Base-by-base conservation (phyloP, 2,329 filamentous ascomycete species). In the Cladobotryum mycophilum region DNA sequence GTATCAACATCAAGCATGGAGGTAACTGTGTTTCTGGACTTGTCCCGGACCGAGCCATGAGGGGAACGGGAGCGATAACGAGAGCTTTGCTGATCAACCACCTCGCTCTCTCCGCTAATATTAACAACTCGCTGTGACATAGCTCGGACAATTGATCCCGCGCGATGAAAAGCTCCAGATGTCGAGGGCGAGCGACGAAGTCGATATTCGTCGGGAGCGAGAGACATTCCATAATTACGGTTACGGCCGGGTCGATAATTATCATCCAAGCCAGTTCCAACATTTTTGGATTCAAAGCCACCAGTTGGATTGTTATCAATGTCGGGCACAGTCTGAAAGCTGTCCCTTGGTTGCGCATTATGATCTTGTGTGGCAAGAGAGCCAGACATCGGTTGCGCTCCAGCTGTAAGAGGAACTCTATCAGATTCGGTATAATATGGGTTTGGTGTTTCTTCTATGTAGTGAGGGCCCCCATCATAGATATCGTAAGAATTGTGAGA, bases 61-160 rank as follows among this genome's bases (percentile, higher is more conserved):
- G 80, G 73, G 59, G 72, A 84, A 58, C 65, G 80, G 66, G 71
- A 85, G 66, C 73, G 84, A 73, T 74, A 72, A 44, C 81, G 76
- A 40, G 81, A 78, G 20, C 84, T 76, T 47, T 81, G 83, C 55
- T 86, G 83, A 65, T 96, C 89, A 14, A 91, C 76, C 17, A 88
- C 73, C 60, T 96, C 89, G 4, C 85, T 86, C 62, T 97, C 93
- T 64, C 95, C 95, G 69, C 90, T 96, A 60, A 99, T 81, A 64
- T 97, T 97, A 63, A 99, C 93, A 50, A 99, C 91, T 73, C 93
- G 89, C 71, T 96, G 91, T 33, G 95, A 97, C 83, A 99, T 95
- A 55, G 82, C 82, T 57, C 86, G 81, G 68, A 91, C 81, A 60
- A 90, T 88, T 8, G 86, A 88, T 41, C 86, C 81, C 54, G 87